Base-by-base conservation (phyloP, 352 stramenopile genomes). In the Phytophthora brassicae region DNA sequence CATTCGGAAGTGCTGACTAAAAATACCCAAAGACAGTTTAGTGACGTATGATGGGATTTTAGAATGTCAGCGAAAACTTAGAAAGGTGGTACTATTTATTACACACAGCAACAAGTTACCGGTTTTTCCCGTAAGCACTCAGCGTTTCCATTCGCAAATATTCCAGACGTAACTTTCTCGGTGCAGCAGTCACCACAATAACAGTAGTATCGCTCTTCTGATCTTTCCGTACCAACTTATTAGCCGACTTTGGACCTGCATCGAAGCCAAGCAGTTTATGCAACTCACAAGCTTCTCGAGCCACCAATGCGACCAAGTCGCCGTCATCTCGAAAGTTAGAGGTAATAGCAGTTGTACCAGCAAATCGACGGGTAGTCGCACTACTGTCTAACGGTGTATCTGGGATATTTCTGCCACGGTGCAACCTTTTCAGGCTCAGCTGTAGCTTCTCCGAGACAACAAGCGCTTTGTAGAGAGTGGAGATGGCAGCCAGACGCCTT, bases 211-310 rank as follows among this genome's bases (percentile, higher is more conserved):
- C 8, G 8, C 6, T 19, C 48, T 6, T n/a, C n/a, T n/a, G n/a
- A n/a, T n/a, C n/a, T n/a, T n/a, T n/a, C n/a, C n/a, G n/a, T n/a
- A n/a, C n/a, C n/a, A n/a, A n/a, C n/a, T n/a, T n/a, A n/a, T n/a
- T n/a, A n/a, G 19, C 8, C 9, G 31, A 24, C 31, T 36, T 55
- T 17, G 22, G 14, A 17, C 28, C 39, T 20, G 16, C 28, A 20
- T 56, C 31, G 1, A 36, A 0, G 5, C 28, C 16, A 22, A 57
- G 13, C 2, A 61, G 49, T 8, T 42, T 53, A 19, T 26, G 38
- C 44, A 71, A 6, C 6, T 63, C 36, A 14, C 49, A 38, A 6
- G 51, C 41, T 44, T 75, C 67, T 22, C 63, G 63, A 55, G 36
- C 22, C 33, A 75, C 36, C 9, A 75, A 26, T 14, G 48, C 53